Conservation (phyloP, 352 stramenopile genomes). For the Phytophthora citricola region DNA sequence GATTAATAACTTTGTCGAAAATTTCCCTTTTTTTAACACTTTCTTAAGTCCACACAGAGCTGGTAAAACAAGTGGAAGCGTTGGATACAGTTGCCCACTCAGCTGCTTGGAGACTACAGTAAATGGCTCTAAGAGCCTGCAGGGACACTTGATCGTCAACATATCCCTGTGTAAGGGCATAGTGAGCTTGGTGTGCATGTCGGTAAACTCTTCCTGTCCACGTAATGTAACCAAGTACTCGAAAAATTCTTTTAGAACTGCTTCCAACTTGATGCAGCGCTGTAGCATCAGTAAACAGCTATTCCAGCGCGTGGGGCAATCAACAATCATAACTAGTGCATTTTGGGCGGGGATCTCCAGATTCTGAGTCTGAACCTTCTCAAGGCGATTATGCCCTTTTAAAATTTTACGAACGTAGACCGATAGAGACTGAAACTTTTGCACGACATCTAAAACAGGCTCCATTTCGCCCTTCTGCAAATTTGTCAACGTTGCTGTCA, state of each 20-base stretch:
- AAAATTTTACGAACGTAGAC: conserved; percentile 13
- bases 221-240: not conserved
- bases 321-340: not conserved
- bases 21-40: not conserved
- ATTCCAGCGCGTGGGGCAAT: not conserved
- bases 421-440: conserved; percentile 8
- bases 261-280: not conserved
- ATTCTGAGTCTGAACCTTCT: not conserved
- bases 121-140: not conserved
- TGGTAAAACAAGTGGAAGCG: not conserved
- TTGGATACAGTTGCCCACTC: not conserved
- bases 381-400: conserved; percentile 10
- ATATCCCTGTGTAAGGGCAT: not conserved
- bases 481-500: not conserved
- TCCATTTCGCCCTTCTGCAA: conserved; percentile 12
- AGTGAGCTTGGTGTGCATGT: not conserved
- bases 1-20: not conserved
- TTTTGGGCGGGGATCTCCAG: not conserved
- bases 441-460: conserved; percentile 2
- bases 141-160: not conserved
- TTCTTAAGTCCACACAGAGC: not conserved
- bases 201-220: not conserved
- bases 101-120: not conserved
- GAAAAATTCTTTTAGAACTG: too few species aligned
- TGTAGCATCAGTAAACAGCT: not conserved